Percentiles rank a stretch among this genome's conserved stretches.
Evolutionary conservation across 108 stramenopile genomes (phyloP).

Genomic region (Cyclostephanos tholiformis): DNA sequence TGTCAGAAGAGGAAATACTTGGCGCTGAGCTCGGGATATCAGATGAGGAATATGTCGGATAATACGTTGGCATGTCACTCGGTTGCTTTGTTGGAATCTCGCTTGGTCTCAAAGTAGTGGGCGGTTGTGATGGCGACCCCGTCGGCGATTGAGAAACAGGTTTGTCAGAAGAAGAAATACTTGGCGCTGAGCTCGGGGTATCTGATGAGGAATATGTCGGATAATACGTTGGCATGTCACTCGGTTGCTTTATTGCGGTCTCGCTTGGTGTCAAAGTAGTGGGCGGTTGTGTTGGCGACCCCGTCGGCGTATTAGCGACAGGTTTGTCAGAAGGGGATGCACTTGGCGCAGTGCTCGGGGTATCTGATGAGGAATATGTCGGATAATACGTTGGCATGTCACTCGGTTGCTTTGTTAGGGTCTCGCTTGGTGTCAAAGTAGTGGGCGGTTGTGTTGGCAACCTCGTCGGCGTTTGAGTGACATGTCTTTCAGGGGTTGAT

Average conservation of each 20-base stretch:
- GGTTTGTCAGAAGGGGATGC: background rate
- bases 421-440: too few species aligned
- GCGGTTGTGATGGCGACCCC: background rate
- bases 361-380: too few species aligned
- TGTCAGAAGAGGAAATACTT: too few species aligned
- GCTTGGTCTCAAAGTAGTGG: background rate
- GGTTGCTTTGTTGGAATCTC: background rate
- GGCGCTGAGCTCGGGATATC: background rate
- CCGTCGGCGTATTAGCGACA: background rate
- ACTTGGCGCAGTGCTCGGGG: background rate
- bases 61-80: background rate
- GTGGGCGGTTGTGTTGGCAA: too few species aligned
- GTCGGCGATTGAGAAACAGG: background rate
- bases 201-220: background rate
- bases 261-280: background rate
- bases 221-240: background rate
- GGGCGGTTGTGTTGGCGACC: background rate
- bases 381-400: too few species aligned
- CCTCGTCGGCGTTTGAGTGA: too few species aligned
- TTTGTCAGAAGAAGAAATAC: too few species aligned
- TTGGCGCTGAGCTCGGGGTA: background rate
- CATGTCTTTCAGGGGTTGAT: background rate
- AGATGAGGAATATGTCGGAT: background rate
- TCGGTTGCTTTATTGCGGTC: background rate
- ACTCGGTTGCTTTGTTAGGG: too few species aligned